Evolutionary conservation across 2,329 filamentous ascomycete genomes (phyloP), one percentile per base, ranked within the genome.

Genomic region (Neopestalotiopsis sp.): DNA sequence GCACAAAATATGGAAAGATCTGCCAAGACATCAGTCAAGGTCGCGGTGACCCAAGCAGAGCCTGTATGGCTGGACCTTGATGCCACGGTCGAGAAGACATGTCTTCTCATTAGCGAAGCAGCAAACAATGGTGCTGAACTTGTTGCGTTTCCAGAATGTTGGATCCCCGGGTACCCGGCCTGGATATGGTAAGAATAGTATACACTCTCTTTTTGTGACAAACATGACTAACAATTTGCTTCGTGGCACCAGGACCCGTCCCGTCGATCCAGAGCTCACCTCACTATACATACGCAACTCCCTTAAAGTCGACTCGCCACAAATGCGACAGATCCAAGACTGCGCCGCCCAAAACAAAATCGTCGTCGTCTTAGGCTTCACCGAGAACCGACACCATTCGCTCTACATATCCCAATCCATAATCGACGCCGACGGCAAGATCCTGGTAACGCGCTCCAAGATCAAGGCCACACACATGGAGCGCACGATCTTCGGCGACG

Each of bases 381-480:
- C 81, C 0, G 84, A 86, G 40, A 76, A 73, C 30, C 73, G 75
- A 1, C 75, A 74, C 1, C 68, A 79, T 34, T 79, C 77, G 5
- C 71, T 85, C 13, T 86, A 86, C 75, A 83, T 86, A 38, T 75
- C 83, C 0, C 84, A 87, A 69, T 79, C 78, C 2, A 78, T 85
- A 6, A 83, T 87, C 68, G 79, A 75, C 0, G 73, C 78, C 0
- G 74, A 81, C 20, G 84, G 84, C 1, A 76, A 82, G 24, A 61
- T 86, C 6, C 65, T 79, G 4, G 72, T 79, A 6, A 76, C 80
- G 57, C 80, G 84, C 5, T 79, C 83, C 20, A 87, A 88, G 75
- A 77, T 87, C 71, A 87, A 87, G 73, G 81, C 85, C 0, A 87
- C 85, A 0, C 84, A 87, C 66, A 83, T 87, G 78, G 86, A 88